These are phyloP conservation scores for Dothiorella sarmentorum DNA, from an alignment of 2,329 filamentous ascomycete species.

Conservation along the genomic window DNA sequence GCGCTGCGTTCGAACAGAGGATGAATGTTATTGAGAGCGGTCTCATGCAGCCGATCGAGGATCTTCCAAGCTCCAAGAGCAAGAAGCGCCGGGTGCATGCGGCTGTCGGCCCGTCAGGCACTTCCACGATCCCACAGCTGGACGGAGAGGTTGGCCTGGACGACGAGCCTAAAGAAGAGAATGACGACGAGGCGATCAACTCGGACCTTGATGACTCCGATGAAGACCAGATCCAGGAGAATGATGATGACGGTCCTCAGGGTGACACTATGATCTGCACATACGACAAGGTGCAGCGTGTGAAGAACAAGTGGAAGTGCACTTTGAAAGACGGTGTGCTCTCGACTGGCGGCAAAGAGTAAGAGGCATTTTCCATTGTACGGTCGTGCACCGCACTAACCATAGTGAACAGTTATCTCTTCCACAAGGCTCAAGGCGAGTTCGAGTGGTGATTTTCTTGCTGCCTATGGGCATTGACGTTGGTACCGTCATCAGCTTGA, in stretches of 20 bases:
- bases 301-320: constrained; percentile 98
- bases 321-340: constrained; percentile 94
- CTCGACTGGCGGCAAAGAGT: constrained; percentile 89
- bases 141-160: constrained; percentile 53
- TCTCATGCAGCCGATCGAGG: constrained; percentile 68
- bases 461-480: background rate
- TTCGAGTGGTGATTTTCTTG: constrained; percentile 79
- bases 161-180: constrained; percentile 53
- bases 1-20: constrained; percentile 62
- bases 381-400: too few relatives aligned
- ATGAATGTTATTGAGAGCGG: constrained; percentile 71
- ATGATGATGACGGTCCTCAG: constrained; percentile 79
- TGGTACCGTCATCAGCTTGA: background rate
- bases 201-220: constrained; percentile 95
- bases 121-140: constrained; percentile 38
- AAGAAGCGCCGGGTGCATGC: constrained; percentile 43
- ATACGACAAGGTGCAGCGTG: constrained; percentile 97
- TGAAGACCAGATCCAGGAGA: constrained; percentile 74
- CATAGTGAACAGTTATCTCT: constrained; percentile 69
- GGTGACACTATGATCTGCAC: constrained; percentile 97
- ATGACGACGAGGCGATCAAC: constrained; percentile 94
- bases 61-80: constrained; percentile 48
- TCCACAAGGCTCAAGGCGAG: constrained; percentile 95
- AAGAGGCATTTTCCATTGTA: constrained; percentile 28
- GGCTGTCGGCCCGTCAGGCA: constrained; percentile 20